These are phyloP conservation scores for Solanum rostratum DNA, from an alignment of 257 asterid species.

Conservation along the genomic window DNA sequence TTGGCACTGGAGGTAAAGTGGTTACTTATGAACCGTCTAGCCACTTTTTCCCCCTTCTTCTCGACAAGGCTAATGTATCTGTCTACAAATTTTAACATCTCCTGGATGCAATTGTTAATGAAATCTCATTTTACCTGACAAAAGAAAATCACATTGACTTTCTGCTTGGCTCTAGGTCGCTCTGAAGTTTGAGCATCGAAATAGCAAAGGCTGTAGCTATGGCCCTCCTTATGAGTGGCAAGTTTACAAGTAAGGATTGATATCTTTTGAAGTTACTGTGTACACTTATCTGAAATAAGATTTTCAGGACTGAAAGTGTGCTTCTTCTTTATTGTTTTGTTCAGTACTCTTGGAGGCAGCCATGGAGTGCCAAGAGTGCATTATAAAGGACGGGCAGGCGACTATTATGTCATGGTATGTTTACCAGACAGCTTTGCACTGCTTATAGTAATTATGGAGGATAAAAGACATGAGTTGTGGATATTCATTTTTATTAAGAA, in stretches of 20 bases:
- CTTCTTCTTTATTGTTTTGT: background rate
- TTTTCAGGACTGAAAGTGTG: background rate
- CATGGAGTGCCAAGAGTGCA: conserved; percentile 41
- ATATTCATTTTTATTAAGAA: background rate
- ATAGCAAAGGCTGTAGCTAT: conserved; percentile 41
- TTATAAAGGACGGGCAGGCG: conserved; percentile 37
- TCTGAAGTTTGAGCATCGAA: conserved; percentile 37
- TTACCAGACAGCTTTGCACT: background rate
- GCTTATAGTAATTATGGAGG: background rate
- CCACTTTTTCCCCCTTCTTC: background rate
- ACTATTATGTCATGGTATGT: conserved; percentile 37
- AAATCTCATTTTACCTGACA: background rate
- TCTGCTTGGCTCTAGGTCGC: conserved; percentile 19
- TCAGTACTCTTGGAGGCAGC: conserved; percentile 38
- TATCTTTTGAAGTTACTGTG: background rate
- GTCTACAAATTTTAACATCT: background rate
- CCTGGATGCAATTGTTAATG: background rate
- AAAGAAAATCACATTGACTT: background rate
- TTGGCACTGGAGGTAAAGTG: conserved; percentile 24
- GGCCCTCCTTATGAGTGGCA: conserved; percentile 46
- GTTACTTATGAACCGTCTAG: background rate
- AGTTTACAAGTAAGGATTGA: conserved; percentile 32
- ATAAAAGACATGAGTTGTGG: background rate
- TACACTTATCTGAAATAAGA: background rate
- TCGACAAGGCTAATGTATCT: background rate